Base-by-base conservation (phyloP, 139 green algal species). In the Bryopsis sp. region DNA sequence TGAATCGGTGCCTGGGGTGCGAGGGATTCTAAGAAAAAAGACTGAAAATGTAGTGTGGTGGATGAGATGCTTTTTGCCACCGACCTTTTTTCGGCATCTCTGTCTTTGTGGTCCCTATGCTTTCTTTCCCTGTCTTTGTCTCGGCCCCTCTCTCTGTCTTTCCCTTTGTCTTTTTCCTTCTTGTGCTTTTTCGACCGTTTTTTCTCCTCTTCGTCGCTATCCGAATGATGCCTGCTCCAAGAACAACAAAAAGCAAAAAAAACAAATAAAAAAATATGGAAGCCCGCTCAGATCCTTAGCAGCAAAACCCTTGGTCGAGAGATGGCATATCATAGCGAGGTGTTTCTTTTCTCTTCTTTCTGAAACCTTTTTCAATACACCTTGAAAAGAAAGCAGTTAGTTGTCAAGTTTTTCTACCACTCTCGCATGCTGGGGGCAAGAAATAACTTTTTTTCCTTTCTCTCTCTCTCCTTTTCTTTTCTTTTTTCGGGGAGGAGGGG, bases 401-500 rank as follows among this genome's bases (percentile, higher is more conserved):
- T 54, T 19, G 19, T 19, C 19, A 26, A 19, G 43, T 54, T 19
- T 54, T 19, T 26, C 43, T 54, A 19, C 11, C 43, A 54, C 15
- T 11, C 19, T 54, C 19, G 19, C 43, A 54, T 54, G 43, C 19
- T 11, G 11, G 11, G 15, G 15, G 15, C 43, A 54, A 19, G 19
- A 54, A 54, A 54, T 19, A 54, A 11, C 43, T 54, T 54, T 19
- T 54, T 54, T 54, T 54, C 43, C 43, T 19, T 54, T 19, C 19
- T 54, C 43, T 54, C 43, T 19, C 43, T 54, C 43, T 54, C 19
- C 43, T 54, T 54, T 54, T 54, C 43, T 54, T 54, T 19, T 19
- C 19, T 54, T 54, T 54, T 54, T 54, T 19, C n/a, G n/a, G n/a
- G n/a, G n/a, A n/a, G n/a, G n/a, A n/a, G n/a, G n/a, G n/a, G n/a